A percentile compares a stretch with the other conserved stretches of the same genome.
Conservation (phyloP, 441 rosid species). For the Arabidopsis lyrata region DNA sequence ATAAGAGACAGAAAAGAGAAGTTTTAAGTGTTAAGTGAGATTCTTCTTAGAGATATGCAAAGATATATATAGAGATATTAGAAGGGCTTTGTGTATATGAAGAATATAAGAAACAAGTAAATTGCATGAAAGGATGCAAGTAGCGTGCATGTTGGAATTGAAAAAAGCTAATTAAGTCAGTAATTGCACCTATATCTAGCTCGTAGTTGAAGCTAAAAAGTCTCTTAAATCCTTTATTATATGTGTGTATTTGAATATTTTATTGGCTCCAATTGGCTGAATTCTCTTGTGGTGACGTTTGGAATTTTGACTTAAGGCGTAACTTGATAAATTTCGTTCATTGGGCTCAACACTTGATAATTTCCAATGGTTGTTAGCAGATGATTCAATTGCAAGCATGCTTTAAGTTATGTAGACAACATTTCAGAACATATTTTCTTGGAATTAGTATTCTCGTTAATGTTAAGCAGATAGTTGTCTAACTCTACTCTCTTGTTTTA, state of each 20-base stretch:
- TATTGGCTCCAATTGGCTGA: background rate
- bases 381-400: too few species aligned
- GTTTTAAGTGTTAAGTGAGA: background rate
- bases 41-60: background rate
- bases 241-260: background rate
- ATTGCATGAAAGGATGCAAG: background rate
- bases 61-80: conserved; percentile 16
- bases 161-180: background rate
- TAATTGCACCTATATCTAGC: conserved; percentile 23
- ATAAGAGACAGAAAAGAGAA: background rate
- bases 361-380: background rate
- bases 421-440: too few species aligned
- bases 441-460: too few species aligned
- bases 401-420: too few species aligned
- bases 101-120: background rate
- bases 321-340: background rate
- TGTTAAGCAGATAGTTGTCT: too few species aligned
- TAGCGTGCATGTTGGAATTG: conserved; percentile 27
- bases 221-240: background rate
- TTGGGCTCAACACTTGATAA: background rate
- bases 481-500: too few species aligned
- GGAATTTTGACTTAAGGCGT: background rate
- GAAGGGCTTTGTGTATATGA: background rate
- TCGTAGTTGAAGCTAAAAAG: conserved; percentile 13
- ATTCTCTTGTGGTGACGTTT: background rate